Conservation (phyloP, 2,329 filamentous ascomycete species). For the Cucurbitaria berberidis region DNA sequence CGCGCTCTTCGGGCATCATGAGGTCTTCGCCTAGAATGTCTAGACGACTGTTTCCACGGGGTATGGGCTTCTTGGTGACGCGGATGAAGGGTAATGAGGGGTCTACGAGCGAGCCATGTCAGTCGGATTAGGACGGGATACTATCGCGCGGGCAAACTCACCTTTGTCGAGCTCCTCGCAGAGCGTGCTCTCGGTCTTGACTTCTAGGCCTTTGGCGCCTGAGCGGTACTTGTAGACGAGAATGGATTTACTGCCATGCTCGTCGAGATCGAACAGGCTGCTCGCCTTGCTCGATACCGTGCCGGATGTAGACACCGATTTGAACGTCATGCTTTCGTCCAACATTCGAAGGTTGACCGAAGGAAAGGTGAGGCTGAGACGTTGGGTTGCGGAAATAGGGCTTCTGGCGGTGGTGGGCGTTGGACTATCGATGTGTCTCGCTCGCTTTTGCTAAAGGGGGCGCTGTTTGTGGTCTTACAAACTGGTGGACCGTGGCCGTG, state of each 20-base stretch:
- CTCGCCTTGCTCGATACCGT: constrained; percentile 46
- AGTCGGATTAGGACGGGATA: constrained; percentile 15
- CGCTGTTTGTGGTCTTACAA: constrained; percentile 28
- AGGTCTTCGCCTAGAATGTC: constrained; percentile 56
- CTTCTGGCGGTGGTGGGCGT: background rate
- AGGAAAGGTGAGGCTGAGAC: constrained; percentile 38
- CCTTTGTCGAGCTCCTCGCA: constrained; percentile 48
- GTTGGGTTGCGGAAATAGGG: constrained; percentile 18
- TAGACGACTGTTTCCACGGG: constrained; percentile 53
- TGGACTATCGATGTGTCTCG: constrained; percentile 5
- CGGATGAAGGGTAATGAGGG: constrained; percentile 50
- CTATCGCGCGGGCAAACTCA: constrained; percentile 24
- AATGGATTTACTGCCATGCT: constrained; percentile 51
- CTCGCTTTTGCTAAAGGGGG: constrained; percentile 13
- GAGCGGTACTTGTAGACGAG: constrained; percentile 56
- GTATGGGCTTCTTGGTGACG: constrained; percentile 55
- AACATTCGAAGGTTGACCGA: constrained; percentile 18
- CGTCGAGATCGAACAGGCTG: constrained; percentile 53
- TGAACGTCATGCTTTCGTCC: constrained; percentile 49
- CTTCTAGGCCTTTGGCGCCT: constrained; percentile 46
- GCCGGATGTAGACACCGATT: constrained; percentile 52
- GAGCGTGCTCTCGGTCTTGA: constrained; percentile 54
- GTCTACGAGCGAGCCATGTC: constrained; percentile 40
- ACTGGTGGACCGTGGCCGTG: constrained; percentile 23
- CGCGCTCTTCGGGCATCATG: constrained; percentile 40